Conservation (phyloP, 768 basidiomycete genomes). For the Rhodotorula paludigena region DNA sequence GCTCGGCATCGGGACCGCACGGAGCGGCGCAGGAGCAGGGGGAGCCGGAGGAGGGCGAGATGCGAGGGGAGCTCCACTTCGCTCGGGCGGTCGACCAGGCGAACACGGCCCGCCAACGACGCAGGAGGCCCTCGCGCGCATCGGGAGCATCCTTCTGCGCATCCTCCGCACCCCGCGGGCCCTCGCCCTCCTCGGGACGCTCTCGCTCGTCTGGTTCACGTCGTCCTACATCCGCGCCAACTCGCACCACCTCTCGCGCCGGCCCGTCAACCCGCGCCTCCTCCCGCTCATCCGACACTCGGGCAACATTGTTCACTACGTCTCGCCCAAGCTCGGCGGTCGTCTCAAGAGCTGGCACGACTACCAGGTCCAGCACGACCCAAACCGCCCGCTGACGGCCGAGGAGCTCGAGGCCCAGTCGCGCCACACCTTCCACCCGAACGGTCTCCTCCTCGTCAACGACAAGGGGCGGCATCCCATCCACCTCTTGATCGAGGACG, state of each 20-base stretch:
- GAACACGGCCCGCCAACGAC: not conserved
- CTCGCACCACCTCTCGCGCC: conserved; percentile 15
- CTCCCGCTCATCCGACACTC: conserved; percentile 34
- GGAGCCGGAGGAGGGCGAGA: not conserved
- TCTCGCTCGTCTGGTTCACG: conserved; percentile 12
- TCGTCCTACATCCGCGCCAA: conserved; percentile 4
- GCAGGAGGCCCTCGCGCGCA: not conserved
- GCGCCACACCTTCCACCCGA: conserved; percentile 39
- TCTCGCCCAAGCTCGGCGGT: conserved; percentile 25
- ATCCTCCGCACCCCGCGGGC: conserved; percentile 3
- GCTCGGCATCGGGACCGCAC: no score
- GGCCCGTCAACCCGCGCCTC: conserved; percentile 27
- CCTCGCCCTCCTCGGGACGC: conserved; percentile 2
- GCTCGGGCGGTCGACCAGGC: not conserved
- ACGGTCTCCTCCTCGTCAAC: conserved; percentile 39
- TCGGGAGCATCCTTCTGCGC: conserved; percentile 9
- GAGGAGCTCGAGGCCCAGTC: conserved; percentile 27
- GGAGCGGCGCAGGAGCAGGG: not conserved
- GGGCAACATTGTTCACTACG: conserved; percentile 22
- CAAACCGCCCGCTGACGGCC: conserved; percentile 27
- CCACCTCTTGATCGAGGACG: conserved; percentile 68
- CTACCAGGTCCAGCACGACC: conserved; percentile 23
- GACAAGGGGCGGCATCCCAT: conserved; percentile 51
- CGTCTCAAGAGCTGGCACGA: conserved; percentile 35
- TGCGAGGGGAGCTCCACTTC: not conserved